Conservation (phyloP, 768 basidiomycete genomes). For the Vishniacozyma victoriae region DNA sequence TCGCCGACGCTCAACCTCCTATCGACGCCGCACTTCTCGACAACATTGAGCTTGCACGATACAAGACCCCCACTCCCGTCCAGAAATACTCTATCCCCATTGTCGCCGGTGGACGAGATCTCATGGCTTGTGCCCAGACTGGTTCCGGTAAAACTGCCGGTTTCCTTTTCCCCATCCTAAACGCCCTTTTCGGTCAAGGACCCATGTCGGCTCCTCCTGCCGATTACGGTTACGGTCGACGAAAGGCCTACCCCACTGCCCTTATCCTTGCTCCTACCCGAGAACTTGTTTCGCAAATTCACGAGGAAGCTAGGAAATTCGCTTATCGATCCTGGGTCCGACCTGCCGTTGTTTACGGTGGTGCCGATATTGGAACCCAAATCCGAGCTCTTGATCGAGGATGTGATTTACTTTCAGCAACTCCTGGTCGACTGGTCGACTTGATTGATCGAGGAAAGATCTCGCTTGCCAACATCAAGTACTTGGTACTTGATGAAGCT, state of each 20-base stretch:
- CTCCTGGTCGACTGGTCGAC: conserved; percentile 95
- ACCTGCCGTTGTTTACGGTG: conserved; percentile 97
- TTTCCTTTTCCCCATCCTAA: conserved; percentile 98
- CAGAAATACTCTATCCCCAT: conserved; percentile 99
- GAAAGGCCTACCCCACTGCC: conserved; percentile 95
- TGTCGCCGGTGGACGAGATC: conserved; percentile 65
- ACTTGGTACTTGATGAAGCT: conserved; percentile 97
- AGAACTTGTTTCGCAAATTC: conserved; percentile 97
- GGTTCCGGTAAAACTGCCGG: conserved; percentile 99
- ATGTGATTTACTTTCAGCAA: conserved; percentile 93
- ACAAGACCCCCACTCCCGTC: conserved; percentile 92
- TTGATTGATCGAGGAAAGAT: conserved; percentile 96
- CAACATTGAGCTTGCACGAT: conserved; percentile 88
- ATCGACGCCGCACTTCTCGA: conserved; percentile 89
- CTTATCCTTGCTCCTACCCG: conserved; percentile 96
- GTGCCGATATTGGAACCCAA: conserved; percentile 95
- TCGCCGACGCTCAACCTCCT: conserved; percentile 81
- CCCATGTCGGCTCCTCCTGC: conserved; percentile 65
- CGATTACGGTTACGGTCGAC: conserved; percentile 55
- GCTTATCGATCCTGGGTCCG: conserved; percentile 99
- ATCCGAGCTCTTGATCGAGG: conserved; percentile 90
- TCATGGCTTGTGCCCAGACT: conserved; percentile 62
- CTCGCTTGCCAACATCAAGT: conserved; percentile 91
- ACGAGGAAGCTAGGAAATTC: conserved; percentile 98
- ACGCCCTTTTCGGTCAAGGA: conserved; percentile 78